Conservation (phyloP, 116 monocot species). For the Dioscorea cayenensis region DNA sequence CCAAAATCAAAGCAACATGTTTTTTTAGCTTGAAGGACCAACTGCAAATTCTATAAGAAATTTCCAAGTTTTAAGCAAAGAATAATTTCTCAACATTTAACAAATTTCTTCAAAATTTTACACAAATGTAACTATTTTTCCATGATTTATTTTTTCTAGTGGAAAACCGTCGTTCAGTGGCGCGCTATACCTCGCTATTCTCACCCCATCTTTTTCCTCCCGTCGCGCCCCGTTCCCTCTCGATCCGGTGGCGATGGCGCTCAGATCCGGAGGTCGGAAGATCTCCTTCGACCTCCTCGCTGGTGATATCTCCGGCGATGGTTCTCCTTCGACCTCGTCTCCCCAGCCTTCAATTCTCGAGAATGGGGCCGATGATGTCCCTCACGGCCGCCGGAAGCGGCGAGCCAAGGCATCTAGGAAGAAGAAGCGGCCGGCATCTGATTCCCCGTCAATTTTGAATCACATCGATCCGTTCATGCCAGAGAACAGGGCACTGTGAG, state of each 20-base stretch:
- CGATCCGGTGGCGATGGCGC: not conserved
- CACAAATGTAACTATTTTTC: no score
- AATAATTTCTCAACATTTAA: no score
- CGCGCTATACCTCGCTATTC: no score
- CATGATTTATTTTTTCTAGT: no score
- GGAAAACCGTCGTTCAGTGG: no score
- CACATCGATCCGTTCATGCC: not conserved
- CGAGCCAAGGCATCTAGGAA: slow-evolving; percentile 35
- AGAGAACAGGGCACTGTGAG: slow-evolving; percentile 8
- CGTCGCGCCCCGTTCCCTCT: not conserved
- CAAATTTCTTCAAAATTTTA: no score
- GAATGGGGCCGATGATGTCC: slow-evolving; percentile 1
- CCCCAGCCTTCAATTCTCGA: not conserved
- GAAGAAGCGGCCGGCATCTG: slow-evolving; percentile 7
- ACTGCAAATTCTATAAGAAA: no score
- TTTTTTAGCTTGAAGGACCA: no score
- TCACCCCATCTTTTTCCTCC: not conserved
- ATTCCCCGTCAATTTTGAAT: not conserved
- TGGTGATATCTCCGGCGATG: slow-evolving; percentile 41
- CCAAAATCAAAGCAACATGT: no score
- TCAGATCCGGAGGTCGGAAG: slow-evolving; percentile 13
- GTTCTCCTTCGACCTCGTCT: not conserved
- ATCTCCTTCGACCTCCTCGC: slow-evolving; percentile 64
- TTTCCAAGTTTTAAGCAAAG: no score
- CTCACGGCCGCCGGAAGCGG: slow-evolving; percentile 25